Evolutionary conservation across 352 stramenopile genomes (phyloP).

Genomic region (Phytophthora pinifolia): DNA sequence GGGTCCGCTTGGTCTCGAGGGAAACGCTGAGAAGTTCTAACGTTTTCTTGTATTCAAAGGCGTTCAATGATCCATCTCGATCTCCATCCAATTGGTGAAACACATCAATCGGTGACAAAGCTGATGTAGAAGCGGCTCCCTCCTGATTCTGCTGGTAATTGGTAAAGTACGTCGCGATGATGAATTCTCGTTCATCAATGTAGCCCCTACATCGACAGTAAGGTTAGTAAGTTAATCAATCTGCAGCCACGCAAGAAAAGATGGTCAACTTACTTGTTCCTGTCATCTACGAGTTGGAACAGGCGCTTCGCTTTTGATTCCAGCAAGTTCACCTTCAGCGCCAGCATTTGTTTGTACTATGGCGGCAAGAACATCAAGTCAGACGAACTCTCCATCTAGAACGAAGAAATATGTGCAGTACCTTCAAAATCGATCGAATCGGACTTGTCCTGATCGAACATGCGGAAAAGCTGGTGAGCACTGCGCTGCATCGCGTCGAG

Average conservation of each 20-base stretch:
- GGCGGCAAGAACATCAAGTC: slow-evolving; percentile 5
- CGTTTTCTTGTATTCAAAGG: slow-evolving; percentile 68
- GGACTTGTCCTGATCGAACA: slow-evolving; percentile 77
- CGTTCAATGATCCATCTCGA: slow-evolving; percentile 54
- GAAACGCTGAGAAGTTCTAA: slow-evolving; percentile 48
- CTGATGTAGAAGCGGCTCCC: not conserved
- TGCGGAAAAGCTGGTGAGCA: slow-evolving; percentile 58
- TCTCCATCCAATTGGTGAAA: slow-evolving; percentile 66
- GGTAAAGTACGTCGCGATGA: slow-evolving; percentile 72
- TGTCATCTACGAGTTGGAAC: slow-evolving; percentile 70
- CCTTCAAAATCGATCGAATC: slow-evolving; percentile 78
- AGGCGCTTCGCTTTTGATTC: slow-evolving; percentile 70
- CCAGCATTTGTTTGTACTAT: slow-evolving; percentile 84
- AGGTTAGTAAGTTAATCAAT: not conserved
- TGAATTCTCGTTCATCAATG: slow-evolving; percentile 76
- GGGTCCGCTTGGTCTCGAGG: slow-evolving; percentile 14
- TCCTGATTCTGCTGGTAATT: slow-evolving; percentile 39
- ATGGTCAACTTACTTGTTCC: slow-evolving; percentile 53
- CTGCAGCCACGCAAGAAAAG: not conserved
- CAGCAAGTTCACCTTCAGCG: slow-evolving; percentile 62
- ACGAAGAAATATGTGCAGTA: slow-evolving; percentile 13
- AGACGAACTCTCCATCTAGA: not conserved
- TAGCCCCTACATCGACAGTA: slow-evolving; percentile 37
- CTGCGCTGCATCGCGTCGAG: slow-evolving; percentile 52
- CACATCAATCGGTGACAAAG: slow-evolving; percentile 53